Evolutionary conservation across 139 green algal genomes (phyloP).

Genomic region (Chlorella sp.): DNA sequence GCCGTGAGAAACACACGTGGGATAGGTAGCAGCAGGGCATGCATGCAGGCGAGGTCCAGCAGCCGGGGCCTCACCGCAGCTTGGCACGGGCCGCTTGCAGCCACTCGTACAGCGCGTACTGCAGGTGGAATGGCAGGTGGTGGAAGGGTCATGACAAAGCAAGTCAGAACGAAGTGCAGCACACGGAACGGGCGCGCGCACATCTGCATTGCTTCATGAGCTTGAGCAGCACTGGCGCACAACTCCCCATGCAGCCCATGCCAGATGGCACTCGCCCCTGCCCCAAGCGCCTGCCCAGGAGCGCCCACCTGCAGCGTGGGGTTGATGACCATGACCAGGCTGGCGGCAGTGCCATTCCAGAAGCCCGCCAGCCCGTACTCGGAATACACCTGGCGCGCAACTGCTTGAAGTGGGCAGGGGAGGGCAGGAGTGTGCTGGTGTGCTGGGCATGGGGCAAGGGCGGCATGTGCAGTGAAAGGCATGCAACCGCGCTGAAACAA

Average conservation of each 20-base stretch:
- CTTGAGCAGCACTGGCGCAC: no score
- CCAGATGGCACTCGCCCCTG: no score
- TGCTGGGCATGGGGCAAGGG: not conserved
- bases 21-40: no score
- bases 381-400: constrained; percentile 27
- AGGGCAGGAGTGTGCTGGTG: not conserved
- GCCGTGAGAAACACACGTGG: not conserved
- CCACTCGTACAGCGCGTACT: constrained; percentile 92
- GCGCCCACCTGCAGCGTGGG: constrained; percentile 55
- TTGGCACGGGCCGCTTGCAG: constrained; percentile 48
- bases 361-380: constrained; percentile 68
- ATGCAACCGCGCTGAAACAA: no score
- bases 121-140: constrained; percentile 43
- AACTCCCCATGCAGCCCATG: no score
- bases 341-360: constrained; percentile 87
- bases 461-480: no score
- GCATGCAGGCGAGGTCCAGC: no score
- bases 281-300: no score
- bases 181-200: no score
- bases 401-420: not conserved
- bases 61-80: not conserved
- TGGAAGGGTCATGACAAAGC: no score
- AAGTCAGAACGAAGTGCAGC: no score
- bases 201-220: no score
- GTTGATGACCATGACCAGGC: constrained; percentile 84